Conservation (phyloP, 805 yeast species). For the Saccharomycopsis capsularis region DNA sequence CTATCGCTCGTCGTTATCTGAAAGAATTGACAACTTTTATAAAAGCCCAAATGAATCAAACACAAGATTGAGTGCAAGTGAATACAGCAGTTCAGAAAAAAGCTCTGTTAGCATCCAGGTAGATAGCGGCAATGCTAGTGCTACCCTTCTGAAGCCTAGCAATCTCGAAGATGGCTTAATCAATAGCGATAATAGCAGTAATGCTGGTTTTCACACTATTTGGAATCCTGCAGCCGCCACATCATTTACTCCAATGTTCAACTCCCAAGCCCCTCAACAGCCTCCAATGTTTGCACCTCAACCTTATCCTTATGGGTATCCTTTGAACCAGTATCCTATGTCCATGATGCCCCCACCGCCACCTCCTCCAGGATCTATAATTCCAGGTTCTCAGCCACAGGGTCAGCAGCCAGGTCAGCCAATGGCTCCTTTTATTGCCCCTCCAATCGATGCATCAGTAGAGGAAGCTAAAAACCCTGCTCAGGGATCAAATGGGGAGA, state of each 20-base stretch:
- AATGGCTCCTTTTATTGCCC: not conserved
- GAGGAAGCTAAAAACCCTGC: not conserved
- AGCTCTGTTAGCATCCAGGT: conserved; percentile 10
- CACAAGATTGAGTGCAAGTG: conserved; percentile 21
- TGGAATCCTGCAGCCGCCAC: conserved; percentile 66
- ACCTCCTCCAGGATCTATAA: conserved; percentile 10
- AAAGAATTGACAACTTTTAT: conserved; percentile 47
- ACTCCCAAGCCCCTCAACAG: conserved; percentile 21
- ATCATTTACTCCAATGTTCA: conserved; percentile 45
- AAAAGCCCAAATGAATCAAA: conserved; percentile 41
- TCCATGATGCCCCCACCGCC: conserved; percentile 31
- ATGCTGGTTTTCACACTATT: conserved; percentile 29
- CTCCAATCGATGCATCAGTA: not conserved
- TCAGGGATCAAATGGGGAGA: too few species aligned
- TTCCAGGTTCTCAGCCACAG: not conserved
- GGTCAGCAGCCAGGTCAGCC: not conserved
- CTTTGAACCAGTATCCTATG: conserved; percentile 29
- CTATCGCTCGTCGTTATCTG: conserved; percentile 29
- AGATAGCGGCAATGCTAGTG: conserved; percentile 10
- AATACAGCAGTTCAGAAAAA: conserved; percentile 12
- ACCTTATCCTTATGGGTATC: conserved; percentile 33
- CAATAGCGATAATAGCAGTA: not conserved
- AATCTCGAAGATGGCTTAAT: not conserved
- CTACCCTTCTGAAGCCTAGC: not conserved
- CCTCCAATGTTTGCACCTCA: conserved; percentile 25